A percentile compares a stretch with the other conserved stretches of the same genome.
Conservation (phyloP, 257 asterid species). For the Lycium barbarum region DNA sequence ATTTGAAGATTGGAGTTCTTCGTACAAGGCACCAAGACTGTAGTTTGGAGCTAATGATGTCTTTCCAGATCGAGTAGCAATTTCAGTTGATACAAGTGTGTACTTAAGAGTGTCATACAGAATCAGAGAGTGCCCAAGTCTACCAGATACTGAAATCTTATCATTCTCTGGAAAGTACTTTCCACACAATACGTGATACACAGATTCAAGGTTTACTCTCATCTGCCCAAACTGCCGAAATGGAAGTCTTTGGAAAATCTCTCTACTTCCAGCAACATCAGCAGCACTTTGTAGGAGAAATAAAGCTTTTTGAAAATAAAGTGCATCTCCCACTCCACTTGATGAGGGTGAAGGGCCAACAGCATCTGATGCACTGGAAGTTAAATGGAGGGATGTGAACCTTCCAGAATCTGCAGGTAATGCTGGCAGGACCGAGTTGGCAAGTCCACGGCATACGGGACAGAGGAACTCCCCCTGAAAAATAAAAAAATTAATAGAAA, state of each 20-base stretch:
- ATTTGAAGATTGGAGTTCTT: slow-evolving; percentile 81
- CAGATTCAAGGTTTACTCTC: slow-evolving; percentile 67
- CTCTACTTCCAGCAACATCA: slow-evolving; percentile 55
- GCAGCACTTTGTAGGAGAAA: slow-evolving; percentile 71
- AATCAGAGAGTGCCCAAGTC: slow-evolving; percentile 68
- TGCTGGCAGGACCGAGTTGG: slow-evolving; percentile 82
- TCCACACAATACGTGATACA: slow-evolving; percentile 61
- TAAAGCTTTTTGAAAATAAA: slow-evolving; percentile 64
- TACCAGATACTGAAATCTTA: slow-evolving; percentile 69
- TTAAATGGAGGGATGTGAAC: slow-evolving; percentile 23
- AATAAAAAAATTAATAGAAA: not conserved
- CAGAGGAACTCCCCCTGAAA: slow-evolving; percentile 97
- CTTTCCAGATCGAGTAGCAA: slow-evolving; percentile 85
- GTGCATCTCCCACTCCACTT: not conserved
- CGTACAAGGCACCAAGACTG: slow-evolving; percentile 63
- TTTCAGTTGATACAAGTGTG: slow-evolving; percentile 84
- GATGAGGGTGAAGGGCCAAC: slow-evolving; percentile 32
- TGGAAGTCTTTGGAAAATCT: slow-evolving; percentile 66
- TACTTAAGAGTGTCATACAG: slow-evolving; percentile 90
- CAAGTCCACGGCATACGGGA: slow-evolving; percentile 98
- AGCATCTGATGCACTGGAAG: slow-evolving; percentile 33
- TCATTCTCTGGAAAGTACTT: slow-evolving; percentile 77
- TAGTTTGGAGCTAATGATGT: slow-evolving; percentile 69
- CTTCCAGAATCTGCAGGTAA: slow-evolving; percentile 53
- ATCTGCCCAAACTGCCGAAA: slow-evolving; percentile 49